Conservation (phyloP, 1,284 basidiomycete species). For the Meripilus lineatus region DNA sequence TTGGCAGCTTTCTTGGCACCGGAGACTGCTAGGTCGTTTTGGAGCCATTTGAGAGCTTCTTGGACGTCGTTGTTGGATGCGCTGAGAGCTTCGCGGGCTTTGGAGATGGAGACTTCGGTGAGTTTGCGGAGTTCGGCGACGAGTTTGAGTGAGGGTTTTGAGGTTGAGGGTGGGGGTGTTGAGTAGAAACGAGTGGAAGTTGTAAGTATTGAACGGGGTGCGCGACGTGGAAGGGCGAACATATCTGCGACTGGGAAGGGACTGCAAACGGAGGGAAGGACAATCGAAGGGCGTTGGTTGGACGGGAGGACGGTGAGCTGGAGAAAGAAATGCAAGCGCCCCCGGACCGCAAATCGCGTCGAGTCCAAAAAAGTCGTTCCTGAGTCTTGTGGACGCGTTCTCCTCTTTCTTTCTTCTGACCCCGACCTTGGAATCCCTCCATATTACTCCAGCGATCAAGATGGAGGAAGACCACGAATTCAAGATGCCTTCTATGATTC, state of each 20-base stretch:
- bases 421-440: background rate
- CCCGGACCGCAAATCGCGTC: no score
- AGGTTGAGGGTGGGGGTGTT: slow-evolving; percentile 23
- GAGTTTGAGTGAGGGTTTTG: slow-evolving; percentile 61
- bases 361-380: no score
- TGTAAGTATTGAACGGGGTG: slow-evolving; percentile 4
- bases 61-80: slow-evolving; percentile 73
- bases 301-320: background rate
- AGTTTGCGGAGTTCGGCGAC: slow-evolving; percentile 84
- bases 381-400: no score
- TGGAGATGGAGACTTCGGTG: slow-evolving; percentile 78
- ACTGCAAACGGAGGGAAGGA: background rate
- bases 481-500: slow-evolving; percentile 52
- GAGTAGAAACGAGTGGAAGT: slow-evolving; percentile 33
- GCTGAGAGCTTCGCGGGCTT: slow-evolving; percentile 84
- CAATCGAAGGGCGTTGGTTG: background rate
- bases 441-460: background rate
- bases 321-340: no score
- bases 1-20: slow-evolving; percentile 84
- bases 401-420: background rate
- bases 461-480: slow-evolving; percentile 30
- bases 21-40: slow-evolving; percentile 63
- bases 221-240: slow-evolving; percentile 7
- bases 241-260: background rate
- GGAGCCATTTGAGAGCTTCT: slow-evolving; percentile 77